Base-by-base conservation (phyloP, 805 yeast genomes). In the Starmerella floricola region DNA sequence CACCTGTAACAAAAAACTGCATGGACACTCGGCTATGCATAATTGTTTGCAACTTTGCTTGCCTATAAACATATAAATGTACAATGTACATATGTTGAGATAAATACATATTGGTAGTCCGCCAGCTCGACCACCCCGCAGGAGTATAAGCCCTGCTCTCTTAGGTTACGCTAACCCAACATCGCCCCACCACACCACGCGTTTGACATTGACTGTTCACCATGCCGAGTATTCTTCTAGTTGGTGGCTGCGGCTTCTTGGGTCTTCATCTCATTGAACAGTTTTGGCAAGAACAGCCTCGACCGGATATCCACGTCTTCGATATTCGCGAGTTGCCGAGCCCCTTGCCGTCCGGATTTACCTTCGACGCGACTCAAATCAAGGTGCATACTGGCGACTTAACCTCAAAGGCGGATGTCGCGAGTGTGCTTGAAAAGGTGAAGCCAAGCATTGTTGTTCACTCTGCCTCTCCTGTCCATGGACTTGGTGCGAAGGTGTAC, bases 381-480 rank as follows among this genome's bases (percentile, higher is more conserved):
- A 57, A 56, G 1, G 76, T 79, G 48, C 81, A 77, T 59, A 68
- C 77, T 51, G 97, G 96, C 37, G 97, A 91, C 56, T 64, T 91
- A 49, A 84, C 97, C 0, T 74, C 80, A 0, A 72, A 69, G 23
- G 71, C 64, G 8, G 94, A 84, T 55, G 78, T 91, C 4, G 58
- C 64, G 3, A 55, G 61, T 6, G 94, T 93, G 0, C 73, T 88
- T 30, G 58, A 62, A 27, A 59, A 56, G 12, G 68, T 79, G 24
- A 59, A 67, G 30, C 85, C 94, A 36, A 70, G 74, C 32, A 87
- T 84, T 1, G 73, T 91, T 19, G 94, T 91, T 8, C 97, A 93
- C 58, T 81, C 95, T 1, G 98, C 97, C 2, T 88, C 97, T 11
- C 99, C 99, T 16, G 72, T 91, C 60, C 96, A 86, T 58, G 96